phyloP scores from a whole-genome alignment of 805 yeast genomes.

The Cyberlindnera xylosilytica region DNA sequence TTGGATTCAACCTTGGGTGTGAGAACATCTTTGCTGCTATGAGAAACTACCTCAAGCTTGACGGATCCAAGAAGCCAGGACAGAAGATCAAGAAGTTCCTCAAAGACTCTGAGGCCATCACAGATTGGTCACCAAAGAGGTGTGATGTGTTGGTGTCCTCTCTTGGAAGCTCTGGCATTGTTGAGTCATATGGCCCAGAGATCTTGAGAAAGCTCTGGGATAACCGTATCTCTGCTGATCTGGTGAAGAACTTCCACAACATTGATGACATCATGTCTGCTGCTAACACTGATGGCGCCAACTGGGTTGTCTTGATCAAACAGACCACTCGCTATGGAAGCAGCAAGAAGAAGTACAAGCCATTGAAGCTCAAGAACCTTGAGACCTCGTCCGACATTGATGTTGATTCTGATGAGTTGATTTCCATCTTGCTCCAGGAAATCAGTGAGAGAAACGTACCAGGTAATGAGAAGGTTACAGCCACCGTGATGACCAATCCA shows the following conservation, averaged over 20 bases:
- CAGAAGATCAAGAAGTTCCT: slow-evolving; percentile 34
- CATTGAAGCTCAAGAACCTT: slow-evolving; percentile 68
- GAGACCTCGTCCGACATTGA: slow-evolving; percentile 64
- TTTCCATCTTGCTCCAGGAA: slow-evolving; percentile 38
- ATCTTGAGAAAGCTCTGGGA: slow-evolving; percentile 69
- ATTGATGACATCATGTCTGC: slow-evolving; percentile 64
- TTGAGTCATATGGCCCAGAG: slow-evolving; percentile 61
- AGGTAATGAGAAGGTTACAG: not conserved
- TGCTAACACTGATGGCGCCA: slow-evolving; percentile 68
- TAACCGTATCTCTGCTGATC: slow-evolving; percentile 75
- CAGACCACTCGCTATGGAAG: slow-evolving; percentile 37
- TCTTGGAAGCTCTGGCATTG: slow-evolving; percentile 46
- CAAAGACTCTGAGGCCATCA: slow-evolving; percentile 32
- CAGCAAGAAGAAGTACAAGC: slow-evolving; percentile 59
- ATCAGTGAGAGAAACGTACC: slow-evolving; percentile 9
- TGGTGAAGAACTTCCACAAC: slow-evolving; percentile 41
- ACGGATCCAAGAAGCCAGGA: slow-evolving; percentile 24
- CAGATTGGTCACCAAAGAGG: slow-evolving; percentile 54
- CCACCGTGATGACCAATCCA: slow-evolving; percentile 1
- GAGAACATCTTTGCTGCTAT: slow-evolving; percentile 56
- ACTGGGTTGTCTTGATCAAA: slow-evolving; percentile 74
- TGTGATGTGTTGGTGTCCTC: slow-evolving; percentile 83
- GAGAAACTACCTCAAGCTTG: slow-evolving; percentile 42
- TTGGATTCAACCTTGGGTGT: slow-evolving; percentile 84
- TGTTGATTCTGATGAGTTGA: slow-evolving; percentile 65